Evolutionary conservation across 768 basidiomycete genomes (phyloP).

Genomic region (Lentinula edodes): DNA sequence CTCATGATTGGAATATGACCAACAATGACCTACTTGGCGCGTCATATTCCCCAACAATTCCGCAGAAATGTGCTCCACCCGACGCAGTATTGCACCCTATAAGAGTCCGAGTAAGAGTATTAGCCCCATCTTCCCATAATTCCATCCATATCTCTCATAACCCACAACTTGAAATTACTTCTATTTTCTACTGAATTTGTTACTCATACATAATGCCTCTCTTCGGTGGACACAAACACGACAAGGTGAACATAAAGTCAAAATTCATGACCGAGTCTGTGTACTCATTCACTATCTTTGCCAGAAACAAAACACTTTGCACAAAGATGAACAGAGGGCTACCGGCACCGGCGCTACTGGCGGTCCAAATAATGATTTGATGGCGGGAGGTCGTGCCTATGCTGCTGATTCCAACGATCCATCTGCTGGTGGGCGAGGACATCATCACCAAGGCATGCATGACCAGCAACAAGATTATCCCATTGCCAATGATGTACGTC

Average conservation of each 20-base stretch:
- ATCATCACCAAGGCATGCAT: neutral
- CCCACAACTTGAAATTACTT: no score
- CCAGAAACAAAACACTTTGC: neutral
- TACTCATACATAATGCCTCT: neutral
- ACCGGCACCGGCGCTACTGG: neutral
- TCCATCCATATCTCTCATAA: no score
- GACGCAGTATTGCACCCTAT: neutral
- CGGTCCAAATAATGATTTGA: neutral
- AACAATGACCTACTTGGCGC: neutral
- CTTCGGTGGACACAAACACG: conserved; percentile 3
- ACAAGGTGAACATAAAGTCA: neutral
- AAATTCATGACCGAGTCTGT: neutral
- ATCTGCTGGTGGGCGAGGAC: neutral
- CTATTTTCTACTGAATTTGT: neutral
- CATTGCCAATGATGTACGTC: neutral
- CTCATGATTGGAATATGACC: neutral
- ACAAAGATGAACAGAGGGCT: neutral
- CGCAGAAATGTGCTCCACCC: neutral
- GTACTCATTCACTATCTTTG: neutral
- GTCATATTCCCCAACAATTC: neutral
- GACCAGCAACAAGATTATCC: neutral
- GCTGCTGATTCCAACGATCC: neutral
- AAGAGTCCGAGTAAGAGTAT: neutral
- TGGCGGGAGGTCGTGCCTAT: neutral
- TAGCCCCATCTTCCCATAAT: neutral